These are phyloP conservation scores for Narthecium ossifragum DNA, from an alignment of 106 monocot genomes.

Conservation along the genomic window DNA sequence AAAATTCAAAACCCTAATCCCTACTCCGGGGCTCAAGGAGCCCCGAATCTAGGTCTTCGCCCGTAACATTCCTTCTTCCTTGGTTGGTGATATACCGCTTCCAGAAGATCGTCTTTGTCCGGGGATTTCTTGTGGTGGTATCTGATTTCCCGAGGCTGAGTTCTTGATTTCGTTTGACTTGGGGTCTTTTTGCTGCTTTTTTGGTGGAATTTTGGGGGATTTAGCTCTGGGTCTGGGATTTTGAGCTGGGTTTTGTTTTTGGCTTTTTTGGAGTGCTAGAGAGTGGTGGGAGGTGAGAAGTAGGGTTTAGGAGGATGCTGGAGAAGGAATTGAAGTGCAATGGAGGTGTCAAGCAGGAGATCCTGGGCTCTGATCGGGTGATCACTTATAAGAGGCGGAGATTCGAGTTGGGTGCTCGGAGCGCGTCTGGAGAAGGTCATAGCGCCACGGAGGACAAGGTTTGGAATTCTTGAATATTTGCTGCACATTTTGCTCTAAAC, in stretches of 20 bases:
- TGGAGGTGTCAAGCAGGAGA: background rate
- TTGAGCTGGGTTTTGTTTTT: background rate
- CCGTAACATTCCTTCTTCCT: background rate
- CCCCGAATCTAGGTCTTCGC: background rate
- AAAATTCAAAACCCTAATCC: constrained; percentile 2
- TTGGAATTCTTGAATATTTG: background rate
- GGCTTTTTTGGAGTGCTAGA: background rate
- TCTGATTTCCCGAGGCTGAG: background rate
- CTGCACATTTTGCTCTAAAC: background rate
- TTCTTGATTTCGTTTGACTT: background rate
- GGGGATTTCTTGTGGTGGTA: background rate
- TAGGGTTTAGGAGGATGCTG: background rate
- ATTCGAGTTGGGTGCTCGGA: too few relatives aligned
- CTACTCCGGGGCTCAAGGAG: background rate
- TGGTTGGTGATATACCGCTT: background rate
- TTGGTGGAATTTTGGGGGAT: background rate
- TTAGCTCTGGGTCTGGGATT: background rate
- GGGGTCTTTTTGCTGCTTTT: background rate
- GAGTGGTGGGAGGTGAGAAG: background rate
- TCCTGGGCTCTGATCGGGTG: background rate
- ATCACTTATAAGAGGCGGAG: constrained; percentile 3
- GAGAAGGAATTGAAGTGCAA: background rate
- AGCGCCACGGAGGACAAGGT: background rate
- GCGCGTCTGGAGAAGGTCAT: background rate
- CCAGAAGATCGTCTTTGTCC: background rate